phyloP scores from a whole-genome alignment of 2,329 filamentous ascomycete species.

The Aureobasidium sp. region DNA sequence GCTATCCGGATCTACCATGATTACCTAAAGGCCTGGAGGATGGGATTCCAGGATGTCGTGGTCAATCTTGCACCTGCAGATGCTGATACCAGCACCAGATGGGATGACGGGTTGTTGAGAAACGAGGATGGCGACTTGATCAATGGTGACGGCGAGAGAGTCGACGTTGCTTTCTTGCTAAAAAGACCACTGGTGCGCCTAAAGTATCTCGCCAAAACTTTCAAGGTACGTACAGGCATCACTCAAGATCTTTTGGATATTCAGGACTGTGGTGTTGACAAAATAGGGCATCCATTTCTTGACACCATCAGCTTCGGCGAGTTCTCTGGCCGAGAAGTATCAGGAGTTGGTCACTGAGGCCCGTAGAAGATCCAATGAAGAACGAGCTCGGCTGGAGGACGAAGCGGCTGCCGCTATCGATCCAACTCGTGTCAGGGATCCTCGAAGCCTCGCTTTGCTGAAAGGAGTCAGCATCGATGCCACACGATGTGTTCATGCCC shows the following conservation, averaged over 20 bases:
- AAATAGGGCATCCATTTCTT: constrained; percentile 49
- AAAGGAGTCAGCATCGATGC: constrained; percentile 64
- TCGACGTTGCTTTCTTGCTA: constrained; percentile 87
- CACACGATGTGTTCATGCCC: constrained; percentile 74
- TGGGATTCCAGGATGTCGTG: constrained; percentile 90
- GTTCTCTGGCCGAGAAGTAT: constrained; percentile 54
- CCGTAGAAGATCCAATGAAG: constrained; percentile 64
- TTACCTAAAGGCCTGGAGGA: constrained; percentile 80
- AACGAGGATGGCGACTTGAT: constrained; percentile 54
- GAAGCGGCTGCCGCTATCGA: constrained; percentile 82
- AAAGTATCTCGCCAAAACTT: constrained; percentile 77
- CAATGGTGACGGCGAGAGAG: constrained; percentile 73
- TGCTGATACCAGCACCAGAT: constrained; percentile 36
- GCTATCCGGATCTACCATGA: constrained; percentile 72
- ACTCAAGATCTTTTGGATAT: neutral
- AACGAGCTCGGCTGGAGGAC: constrained; percentile 67
- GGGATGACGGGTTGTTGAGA: constrained; percentile 48
- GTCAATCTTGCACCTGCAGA: constrained; percentile 80
- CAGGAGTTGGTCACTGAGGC: constrained; percentile 68
- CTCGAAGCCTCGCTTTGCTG: constrained; percentile 65
- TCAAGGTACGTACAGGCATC: constrained; percentile 51
- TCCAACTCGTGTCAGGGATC: constrained; percentile 68
- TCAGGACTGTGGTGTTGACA: constrained; percentile 25
- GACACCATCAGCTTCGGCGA: constrained; percentile 47
- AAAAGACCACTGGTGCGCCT: constrained; percentile 81